Conservation (phyloP, 1,139 yeast genomes). For the Candida sp. region DNA sequence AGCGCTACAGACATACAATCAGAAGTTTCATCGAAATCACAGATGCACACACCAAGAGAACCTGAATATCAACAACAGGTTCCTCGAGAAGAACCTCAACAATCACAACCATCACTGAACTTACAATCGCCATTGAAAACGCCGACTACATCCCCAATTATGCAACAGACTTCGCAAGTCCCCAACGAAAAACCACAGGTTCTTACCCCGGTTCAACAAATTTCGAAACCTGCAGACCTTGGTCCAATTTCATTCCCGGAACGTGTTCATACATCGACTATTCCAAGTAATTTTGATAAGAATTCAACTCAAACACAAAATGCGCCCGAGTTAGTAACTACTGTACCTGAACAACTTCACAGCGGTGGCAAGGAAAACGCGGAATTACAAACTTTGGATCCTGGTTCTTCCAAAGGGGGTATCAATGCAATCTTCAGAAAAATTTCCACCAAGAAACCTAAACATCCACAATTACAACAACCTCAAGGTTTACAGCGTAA, state of each 20-base stretch:
- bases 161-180: background rate
- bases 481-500: background rate
- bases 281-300: constrained; percentile 13
- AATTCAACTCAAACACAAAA: constrained; percentile 6
- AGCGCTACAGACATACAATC: background rate
- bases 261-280: constrained; percentile 61
- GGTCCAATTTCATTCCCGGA: constrained; percentile 51
- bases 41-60: constrained; percentile 9
- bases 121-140: constrained; percentile 1
- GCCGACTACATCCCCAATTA: constrained; percentile 2
- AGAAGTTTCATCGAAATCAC: constrained; percentile 3
- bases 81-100: constrained; percentile 6
- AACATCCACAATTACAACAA: constrained; percentile 14
- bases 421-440: constrained; percentile 38
- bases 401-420: constrained; percentile 23
- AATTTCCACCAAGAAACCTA: constrained; percentile 34
- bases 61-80: constrained; percentile 7
- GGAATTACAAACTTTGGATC: constrained; percentile 29
- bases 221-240: constrained; percentile 6
- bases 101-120: constrained; percentile 10
- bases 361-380: constrained; percentile 25
- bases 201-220: constrained; percentile 9
- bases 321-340: constrained; percentile 5
- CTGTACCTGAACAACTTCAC: constrained; percentile 34
- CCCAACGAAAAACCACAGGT: constrained; percentile 1